Conservation (phyloP, 2,329 filamentous ascomycete genomes). For the Aspergillus sp. region DNA sequence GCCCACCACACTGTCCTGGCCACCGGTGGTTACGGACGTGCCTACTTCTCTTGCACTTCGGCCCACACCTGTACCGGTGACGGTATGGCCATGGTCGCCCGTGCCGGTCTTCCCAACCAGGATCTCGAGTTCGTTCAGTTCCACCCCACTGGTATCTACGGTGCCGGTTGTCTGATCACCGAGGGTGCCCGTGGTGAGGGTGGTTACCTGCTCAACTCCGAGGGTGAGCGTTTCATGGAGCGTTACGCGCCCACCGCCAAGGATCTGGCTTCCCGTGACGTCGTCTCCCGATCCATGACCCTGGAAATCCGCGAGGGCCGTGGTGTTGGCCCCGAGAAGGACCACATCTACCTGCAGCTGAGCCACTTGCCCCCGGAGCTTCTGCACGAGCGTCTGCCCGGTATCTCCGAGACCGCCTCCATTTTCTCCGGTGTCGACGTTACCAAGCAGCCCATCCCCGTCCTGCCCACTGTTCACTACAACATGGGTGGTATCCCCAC, state of each 20-base stretch:
- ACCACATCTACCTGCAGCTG: slow-evolving; percentile 97
- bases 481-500: slow-evolving; percentile 99
- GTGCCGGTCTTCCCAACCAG: slow-evolving; percentile 96
- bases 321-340: slow-evolving; percentile 94
- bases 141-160: slow-evolving; percentile 98
- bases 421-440: slow-evolving; percentile 98
- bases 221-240: slow-evolving; percentile 99
- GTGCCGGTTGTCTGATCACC: slow-evolving; percentile 95
- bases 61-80: slow-evolving; percentile 99
- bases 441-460: slow-evolving; percentile 93
- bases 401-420: slow-evolving; percentile 97
- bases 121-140: slow-evolving; percentile 99
- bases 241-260: slow-evolving; percentile 96
- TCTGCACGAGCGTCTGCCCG: slow-evolving; percentile 91
- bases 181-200: slow-evolving; percentile 97
- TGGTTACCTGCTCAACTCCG: slow-evolving; percentile 94
- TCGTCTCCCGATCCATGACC: slow-evolving; percentile 97
- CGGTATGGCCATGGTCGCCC: slow-evolving; percentile 98
- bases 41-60: slow-evolving; percentile 97
- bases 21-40: slow-evolving; percentile 94
- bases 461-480: slow-evolving; percentile 96
- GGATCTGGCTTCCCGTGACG: slow-evolving; percentile 94
- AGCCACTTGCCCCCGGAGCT: slow-evolving; percentile 91
- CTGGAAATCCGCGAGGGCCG: slow-evolving; percentile 97
- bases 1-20: slow-evolving; percentile 96